These are phyloP conservation scores for Nigrospora oryzae DNA, from an alignment of 2,329 filamentous ascomycete genomes.

Conservation along the genomic window DNA sequence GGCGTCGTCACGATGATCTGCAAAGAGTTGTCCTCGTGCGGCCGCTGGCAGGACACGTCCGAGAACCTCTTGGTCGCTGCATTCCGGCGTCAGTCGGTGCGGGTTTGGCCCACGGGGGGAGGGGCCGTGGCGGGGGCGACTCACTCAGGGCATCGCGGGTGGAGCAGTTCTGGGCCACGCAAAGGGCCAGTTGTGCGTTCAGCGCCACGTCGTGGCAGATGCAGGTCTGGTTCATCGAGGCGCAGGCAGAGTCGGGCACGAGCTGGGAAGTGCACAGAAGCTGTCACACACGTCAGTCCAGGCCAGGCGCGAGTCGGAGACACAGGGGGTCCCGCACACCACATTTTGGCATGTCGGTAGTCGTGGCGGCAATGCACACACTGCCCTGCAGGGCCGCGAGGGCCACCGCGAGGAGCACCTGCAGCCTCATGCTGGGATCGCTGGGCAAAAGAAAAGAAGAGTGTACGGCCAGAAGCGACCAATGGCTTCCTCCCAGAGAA, in stretches of 20 bases:
- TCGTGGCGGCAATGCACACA: too few relatives aligned
- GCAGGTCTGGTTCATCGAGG: background rate
- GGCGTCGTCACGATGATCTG: conserved; percentile 16
- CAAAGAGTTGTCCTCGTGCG: conserved; percentile 14
- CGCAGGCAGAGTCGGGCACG: background rate
- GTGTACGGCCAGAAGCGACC: too few relatives aligned
- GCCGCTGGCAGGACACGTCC: conserved; percentile 4
- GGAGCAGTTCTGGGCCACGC: conserved; percentile 14
- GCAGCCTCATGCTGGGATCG: too few relatives aligned
- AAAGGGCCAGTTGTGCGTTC: conserved; percentile 10
- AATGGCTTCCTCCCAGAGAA: too few relatives aligned
- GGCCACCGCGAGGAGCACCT: too few relatives aligned
- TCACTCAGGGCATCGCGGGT: conserved; percentile 15
- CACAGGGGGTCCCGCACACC: too few relatives aligned
- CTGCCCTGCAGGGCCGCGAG: too few relatives aligned
- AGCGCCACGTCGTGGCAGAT: background rate
- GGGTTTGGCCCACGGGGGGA: background rate
- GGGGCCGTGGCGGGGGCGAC: background rate
- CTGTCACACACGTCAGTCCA: too few relatives aligned
- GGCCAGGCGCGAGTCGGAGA: too few relatives aligned
- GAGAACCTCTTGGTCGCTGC: conserved; percentile 17
- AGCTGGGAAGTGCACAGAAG: too few relatives aligned
- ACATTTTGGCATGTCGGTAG: too few relatives aligned
- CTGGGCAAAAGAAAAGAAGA: too few relatives aligned
- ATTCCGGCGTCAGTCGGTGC: background rate